Evolutionary conservation across 495 filamentous ascomycete species (phyloP), one percentile per base, ranked within the genome.

Genomic region (Penicillium steckii): DNA sequence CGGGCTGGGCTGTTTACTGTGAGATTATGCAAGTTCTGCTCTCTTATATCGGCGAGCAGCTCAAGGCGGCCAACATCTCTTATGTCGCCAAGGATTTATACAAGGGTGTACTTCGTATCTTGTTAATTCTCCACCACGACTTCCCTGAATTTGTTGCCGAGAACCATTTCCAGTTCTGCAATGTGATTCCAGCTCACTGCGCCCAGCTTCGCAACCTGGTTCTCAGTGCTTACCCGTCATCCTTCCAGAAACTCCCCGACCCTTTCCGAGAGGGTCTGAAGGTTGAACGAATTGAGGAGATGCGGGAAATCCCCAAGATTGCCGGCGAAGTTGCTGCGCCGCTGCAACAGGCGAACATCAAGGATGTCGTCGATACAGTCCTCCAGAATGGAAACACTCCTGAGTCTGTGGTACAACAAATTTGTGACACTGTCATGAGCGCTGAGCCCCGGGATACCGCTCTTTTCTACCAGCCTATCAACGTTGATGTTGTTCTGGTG

Each of bases 131-230:
- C 42, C 87, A 95, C 50, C 94, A 97, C 56, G 94, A 99, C 65
- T 97, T 89, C 69, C 89, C 91, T 0, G 91, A 95, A 48, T 97
- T 96, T 66, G 77, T 97, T 35, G 86, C 87, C 23, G 88, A 93
- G 57, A 88, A 94, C 64, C 88, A 95, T 57, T 85, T 87, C 55
- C 83, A 85, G 50, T 82, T 99, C 38, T 91, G 88, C 78, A 87
- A 90, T 64, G 83, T 83, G 57, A 89, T 97, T 44, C 91, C 95
- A 1, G 78, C 81, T 19, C 89, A 95, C 59, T 93, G 88, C 62
- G 84, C 85, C 22, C 94, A 99, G 67, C 80, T 97, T 49, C 85
- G 89, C 56, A 97, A 96, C 67, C 75, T 97, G 29, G 82, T 97
- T 38, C 80, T 97, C 44, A 88, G 87, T 55, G 91, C 94, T 10